Conservation (phyloP, 805 yeast species). For the Metschnikowia lachancei region DNA sequence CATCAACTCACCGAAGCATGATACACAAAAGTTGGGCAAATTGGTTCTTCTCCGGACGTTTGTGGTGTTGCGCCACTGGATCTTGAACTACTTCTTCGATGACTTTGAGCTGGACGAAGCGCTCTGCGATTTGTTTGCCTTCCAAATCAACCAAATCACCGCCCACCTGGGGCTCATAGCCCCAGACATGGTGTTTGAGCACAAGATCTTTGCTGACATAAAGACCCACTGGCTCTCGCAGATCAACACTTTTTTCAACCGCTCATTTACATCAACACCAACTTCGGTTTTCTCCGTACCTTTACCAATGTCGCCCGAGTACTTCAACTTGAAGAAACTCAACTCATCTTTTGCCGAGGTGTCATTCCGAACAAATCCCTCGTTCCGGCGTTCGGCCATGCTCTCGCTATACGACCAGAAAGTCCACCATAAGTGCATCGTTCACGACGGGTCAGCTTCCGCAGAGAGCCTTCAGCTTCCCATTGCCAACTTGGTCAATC, state of each 20-base stretch:
- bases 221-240: conserved; percentile 41
- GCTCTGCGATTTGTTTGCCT: conserved; percentile 46
- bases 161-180: conserved; percentile 29
- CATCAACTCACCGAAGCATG: conserved; percentile 28
- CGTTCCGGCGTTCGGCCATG: conserved; percentile 46
- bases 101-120: conserved; percentile 51
- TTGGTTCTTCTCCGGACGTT: conserved; percentile 76
- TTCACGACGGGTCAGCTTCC: conserved; percentile 25
- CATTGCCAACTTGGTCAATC: conserved; percentile 36
- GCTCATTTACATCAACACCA: conserved; percentile 23
- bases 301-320: conserved; percentile 30
- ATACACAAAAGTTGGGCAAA: conserved; percentile 49
- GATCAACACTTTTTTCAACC: conserved; percentile 32
- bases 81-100: conserved; percentile 79
- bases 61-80: conserved; percentile 86
- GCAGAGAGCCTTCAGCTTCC: conserved; percentile 41
- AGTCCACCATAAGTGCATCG: conserved; percentile 34
- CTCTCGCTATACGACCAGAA: conserved; percentile 42
- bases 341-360: conserved; percentile 35
- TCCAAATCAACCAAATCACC: conserved; percentile 43
- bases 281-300: conserved; percentile 17
- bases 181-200: conserved; percentile 33
- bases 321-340: conserved; percentile 22
- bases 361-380: conserved; percentile 43
- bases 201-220: conserved; percentile 37